A percentile compares a stretch with the other conserved stretches of the same genome.
phyloP scores from a whole-genome alignment of 352 stramenopile genomes.

The Aphanomyces euteiches region DNA sequence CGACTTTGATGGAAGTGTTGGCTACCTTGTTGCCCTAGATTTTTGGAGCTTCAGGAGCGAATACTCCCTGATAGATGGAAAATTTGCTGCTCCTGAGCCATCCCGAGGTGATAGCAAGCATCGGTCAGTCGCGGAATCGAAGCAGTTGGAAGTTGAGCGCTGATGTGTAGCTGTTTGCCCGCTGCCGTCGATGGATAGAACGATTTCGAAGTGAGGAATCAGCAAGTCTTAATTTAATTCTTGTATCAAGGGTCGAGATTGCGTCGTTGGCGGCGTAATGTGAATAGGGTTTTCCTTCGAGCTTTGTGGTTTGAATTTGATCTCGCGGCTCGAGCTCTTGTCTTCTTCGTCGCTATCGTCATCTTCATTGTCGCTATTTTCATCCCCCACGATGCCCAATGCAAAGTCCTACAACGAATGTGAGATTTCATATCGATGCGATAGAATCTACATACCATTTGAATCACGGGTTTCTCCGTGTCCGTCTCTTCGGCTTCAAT shows the following conservation, averaged over 20 bases:
- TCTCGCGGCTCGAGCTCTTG: slow-evolving; percentile 31
- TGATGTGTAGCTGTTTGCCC: too few species aligned
- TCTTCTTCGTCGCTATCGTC: slow-evolving; percentile 34
- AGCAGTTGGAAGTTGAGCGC: too few species aligned
- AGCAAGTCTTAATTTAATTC: slow-evolving; percentile 52
- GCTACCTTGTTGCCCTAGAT: too few species aligned
- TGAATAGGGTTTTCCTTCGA: slow-evolving; percentile 32
- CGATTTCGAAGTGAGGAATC: not conserved
- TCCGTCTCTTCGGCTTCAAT: slow-evolving; percentile 50
- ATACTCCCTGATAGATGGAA: too few species aligned
- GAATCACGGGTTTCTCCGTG: slow-evolving; percentile 52
- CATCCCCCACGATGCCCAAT: slow-evolving; percentile 60
- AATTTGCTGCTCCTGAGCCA: too few species aligned
- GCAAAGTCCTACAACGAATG: slow-evolving; percentile 59
- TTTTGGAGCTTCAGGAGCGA: too few species aligned
- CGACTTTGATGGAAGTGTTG: too few species aligned
- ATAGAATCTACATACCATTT: slow-evolving; percentile 55
- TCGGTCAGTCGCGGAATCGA: too few species aligned
- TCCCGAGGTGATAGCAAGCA: not conserved
- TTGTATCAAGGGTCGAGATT: slow-evolving; percentile 61
- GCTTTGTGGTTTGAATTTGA: slow-evolving; percentile 34
- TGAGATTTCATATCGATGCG: not conserved
- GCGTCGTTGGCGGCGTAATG: slow-evolving; percentile 40
- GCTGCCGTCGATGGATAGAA: not conserved
- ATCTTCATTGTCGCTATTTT: slow-evolving; percentile 37